Conservation (phyloP, 345 rosid genomes). For the Ceriops zippeliana region DNA sequence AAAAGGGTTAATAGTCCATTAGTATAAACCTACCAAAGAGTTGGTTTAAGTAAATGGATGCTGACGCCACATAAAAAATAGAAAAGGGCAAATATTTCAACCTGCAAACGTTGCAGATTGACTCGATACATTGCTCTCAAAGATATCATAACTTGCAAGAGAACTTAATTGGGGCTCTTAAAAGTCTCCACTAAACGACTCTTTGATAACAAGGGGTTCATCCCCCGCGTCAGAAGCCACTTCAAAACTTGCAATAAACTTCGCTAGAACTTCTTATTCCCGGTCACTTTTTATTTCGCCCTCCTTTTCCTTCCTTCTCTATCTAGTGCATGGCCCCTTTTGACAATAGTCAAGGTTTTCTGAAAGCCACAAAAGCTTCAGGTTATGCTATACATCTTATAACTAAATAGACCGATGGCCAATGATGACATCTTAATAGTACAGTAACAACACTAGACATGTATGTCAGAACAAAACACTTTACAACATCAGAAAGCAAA, state of each 20-base stretch:
- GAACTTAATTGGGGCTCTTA: neutral
- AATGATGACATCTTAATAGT: too few species aligned
- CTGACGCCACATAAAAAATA: neutral
- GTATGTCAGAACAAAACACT: too few species aligned
- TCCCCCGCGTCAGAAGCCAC: conserved; percentile 15
- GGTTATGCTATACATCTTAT: too few species aligned
- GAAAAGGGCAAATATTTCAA: neutral
- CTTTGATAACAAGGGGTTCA: conserved; percentile 12
- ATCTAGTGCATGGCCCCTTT: neutral
- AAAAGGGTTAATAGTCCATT: too few species aligned
- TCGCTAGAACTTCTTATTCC: conserved; percentile 1
- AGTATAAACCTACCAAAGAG: neutral
- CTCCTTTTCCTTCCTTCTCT: neutral
- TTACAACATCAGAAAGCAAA: too few species aligned
- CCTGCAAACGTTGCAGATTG: neutral
- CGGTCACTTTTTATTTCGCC: neutral
- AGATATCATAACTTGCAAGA: neutral
- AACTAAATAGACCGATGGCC: too few species aligned
- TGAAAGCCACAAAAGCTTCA: too few species aligned
- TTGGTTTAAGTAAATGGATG: neutral
- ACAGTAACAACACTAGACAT: too few species aligned
- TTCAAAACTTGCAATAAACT: conserved; percentile 4
- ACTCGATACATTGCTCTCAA: neutral
- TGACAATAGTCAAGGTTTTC: conserved; percentile 6
- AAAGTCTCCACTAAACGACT: conserved; percentile 12